phyloP scores from a whole-genome alignment of 1,284 basidiomycete species.

The Anthracocystis panici-leucophaei region DNA sequence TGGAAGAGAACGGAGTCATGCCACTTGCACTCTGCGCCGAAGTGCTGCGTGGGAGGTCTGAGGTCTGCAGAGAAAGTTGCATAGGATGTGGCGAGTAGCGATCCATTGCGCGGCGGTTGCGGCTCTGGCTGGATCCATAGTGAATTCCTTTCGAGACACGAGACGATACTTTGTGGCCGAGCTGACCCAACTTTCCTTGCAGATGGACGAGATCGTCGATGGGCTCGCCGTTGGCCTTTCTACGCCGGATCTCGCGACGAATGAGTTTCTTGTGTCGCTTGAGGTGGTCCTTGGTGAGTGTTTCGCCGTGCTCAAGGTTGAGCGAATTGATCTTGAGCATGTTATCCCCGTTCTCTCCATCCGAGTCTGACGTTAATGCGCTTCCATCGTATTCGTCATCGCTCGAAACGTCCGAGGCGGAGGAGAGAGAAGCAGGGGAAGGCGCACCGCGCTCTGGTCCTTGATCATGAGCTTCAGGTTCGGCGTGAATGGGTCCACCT shows the following conservation, averaged over 20 bases:
- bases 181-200: constrained; percentile 29
- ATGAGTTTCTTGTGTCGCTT: constrained; percentile 54
- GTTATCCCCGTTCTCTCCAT: constrained; percentile 24
- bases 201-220: constrained; percentile 36
- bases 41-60: constrained; percentile 28
- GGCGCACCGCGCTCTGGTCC: constrained; percentile 2
- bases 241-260: constrained; percentile 45
- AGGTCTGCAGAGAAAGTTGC: constrained; percentile 27
- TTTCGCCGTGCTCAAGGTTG: constrained; percentile 54
- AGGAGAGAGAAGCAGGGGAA: constrained; percentile 13
- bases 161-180: constrained; percentile 39
- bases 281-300: constrained; percentile 52
- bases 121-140: constrained; percentile 55
- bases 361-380: constrained; percentile 23
- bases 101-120: constrained; percentile 64
- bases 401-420: constrained; percentile 26
- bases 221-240: constrained; percentile 47
- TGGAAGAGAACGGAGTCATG: constrained; percentile 23
- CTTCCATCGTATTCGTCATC: constrained; percentile 41
- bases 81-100: constrained; percentile 56
- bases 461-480: constrained; percentile 33
- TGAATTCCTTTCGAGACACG: constrained; percentile 56
- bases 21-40: constrained; percentile 22
- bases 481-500: constrained; percentile 29
- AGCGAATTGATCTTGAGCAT: constrained; percentile 26